Evolutionary conservation across 2,329 filamentous ascomycete species (phyloP), one percentile per base, ranked within the genome.

Genomic region (Cladosporium sp.): DNA sequence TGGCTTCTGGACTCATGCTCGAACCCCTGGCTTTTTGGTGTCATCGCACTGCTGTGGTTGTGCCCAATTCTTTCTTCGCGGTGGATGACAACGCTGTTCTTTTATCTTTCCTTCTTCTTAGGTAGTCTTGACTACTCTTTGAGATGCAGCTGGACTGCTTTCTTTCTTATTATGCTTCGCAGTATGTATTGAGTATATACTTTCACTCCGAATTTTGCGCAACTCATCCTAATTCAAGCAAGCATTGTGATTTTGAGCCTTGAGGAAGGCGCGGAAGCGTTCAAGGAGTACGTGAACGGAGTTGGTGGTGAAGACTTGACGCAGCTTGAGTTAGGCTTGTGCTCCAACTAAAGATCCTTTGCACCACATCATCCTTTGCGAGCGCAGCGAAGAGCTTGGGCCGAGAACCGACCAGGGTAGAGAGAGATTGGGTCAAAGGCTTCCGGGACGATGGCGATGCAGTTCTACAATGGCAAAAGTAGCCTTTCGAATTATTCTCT

Each of bases 251-350:
- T 56, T 18, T 7, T 67, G 36, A 54, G 28, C 14, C 18, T 63
- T 10, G 49, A 67, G 36, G 75, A 64, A 32, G 69, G 70, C 39
- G 66, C 72, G 66, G 65, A 64, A 51, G 39, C 39, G 39, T 60
- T 49, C 28, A 34, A 51, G 58, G 8, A 28, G 8, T 60, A 48
- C 13, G 58, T 25, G n/a, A 28, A 51, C 10, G 73, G 64, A 65
- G 66, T 62, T 7, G 39, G 39, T 58, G 67, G 65, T 32, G 67
- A 69, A 6, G 65, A 70, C 60, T 66, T 68, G 51, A 68, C 68
- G 16, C 54, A 75, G 34, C 67, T 74, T 7, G 79, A 82, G 70
- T 68, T 78, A 5, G 76, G 74, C 2, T 72, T 79, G 25, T 74
- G 73, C 25, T 67, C 65, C n/a, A 71, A 71, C 58, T 67, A 68